Evolutionary conservation across 169 alveolate species (phyloP).

Genomic region (Theileria annulata): DNA sequence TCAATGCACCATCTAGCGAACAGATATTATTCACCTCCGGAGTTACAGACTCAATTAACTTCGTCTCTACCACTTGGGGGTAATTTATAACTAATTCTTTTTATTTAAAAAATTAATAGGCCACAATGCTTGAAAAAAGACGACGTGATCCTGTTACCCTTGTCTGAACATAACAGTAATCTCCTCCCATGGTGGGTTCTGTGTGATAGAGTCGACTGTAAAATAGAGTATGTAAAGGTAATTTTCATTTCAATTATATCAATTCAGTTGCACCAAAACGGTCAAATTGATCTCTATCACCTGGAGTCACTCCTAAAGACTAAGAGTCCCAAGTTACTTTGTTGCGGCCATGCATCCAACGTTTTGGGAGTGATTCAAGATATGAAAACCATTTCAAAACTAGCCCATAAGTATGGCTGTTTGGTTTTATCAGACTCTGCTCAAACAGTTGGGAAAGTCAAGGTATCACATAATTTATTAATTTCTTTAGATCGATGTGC

Average conservation of each 20-base stretch:
- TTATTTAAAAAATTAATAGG: neutral
- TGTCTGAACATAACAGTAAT: constrained; percentile 74
- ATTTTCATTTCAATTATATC: neutral
- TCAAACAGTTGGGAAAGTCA: constrained; percentile 69
- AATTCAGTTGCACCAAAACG: constrained; percentile 46
- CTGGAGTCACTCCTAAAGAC: constrained; percentile 20
- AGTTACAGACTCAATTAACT: constrained; percentile 69
- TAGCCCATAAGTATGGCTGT: constrained; percentile 51
- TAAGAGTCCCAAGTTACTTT: constrained; percentile 56
- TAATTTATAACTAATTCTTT: neutral
- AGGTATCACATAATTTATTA: neutral
- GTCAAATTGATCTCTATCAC: constrained; percentile 66
- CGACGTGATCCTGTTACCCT: constrained; percentile 66
- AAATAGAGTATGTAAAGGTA: constrained; percentile 58
- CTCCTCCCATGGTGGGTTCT: constrained; percentile 75
- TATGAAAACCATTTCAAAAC: constrained; percentile 24
- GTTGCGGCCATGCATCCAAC: constrained; percentile 70
- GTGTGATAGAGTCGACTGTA: constrained; percentile 38
- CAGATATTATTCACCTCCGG: constrained; percentile 75
- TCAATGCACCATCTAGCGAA: constrained; percentile 43
- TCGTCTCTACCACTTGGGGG: constrained; percentile 68
- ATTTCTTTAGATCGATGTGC: constrained; percentile 39
- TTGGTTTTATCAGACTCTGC: constrained; percentile 71
- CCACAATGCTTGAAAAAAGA: constrained; percentile 40
- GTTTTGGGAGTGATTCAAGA: constrained; percentile 71